phyloP scores from a whole-genome alignment of 2,329 filamentous ascomycete species.

The Fusarium liriodendri region DNA sequence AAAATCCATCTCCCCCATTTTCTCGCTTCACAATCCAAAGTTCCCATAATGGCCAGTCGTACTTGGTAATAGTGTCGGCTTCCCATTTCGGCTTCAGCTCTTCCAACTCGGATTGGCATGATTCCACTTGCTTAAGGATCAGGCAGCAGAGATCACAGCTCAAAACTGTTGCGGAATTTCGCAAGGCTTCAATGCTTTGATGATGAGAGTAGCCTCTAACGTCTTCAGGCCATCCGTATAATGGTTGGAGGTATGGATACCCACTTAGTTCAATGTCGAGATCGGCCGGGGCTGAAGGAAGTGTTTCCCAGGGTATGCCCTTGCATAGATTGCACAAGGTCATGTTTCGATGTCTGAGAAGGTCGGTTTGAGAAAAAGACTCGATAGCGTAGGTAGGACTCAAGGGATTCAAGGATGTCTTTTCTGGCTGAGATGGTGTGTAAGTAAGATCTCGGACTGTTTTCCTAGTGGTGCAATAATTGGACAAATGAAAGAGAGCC shows the following conservation, averaged over 20 bases:
- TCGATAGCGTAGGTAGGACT: not conserved
- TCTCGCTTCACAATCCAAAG: constrained; percentile 6
- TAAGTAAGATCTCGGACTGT: too few relatives aligned
- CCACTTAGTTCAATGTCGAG: not conserved
- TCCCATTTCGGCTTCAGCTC: not conserved
- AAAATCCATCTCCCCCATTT: constrained; percentile 5
- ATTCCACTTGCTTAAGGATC: not conserved
- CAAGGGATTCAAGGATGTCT: too few relatives aligned
- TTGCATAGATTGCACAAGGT: not conserved
- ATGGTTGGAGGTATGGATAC: not conserved
- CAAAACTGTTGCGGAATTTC: accelerated
- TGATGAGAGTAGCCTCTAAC: not conserved
- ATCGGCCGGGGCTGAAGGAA: not conserved
- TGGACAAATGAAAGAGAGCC: too few relatives aligned
- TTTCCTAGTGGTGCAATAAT: too few relatives aligned
- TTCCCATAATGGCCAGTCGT: constrained; percentile 5
- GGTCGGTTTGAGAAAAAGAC: not conserved
- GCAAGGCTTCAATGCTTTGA: not conserved
- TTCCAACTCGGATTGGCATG: not conserved
- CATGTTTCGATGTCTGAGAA: not conserved
- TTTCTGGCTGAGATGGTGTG: too few relatives aligned
- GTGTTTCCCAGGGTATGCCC: not conserved
- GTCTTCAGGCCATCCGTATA: not conserved
- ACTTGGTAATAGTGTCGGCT: not conserved
- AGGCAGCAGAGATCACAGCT: not conserved